A percentile compares a stretch with the other conserved stretches of the same genome.
Conservation (phyloP, 495 filamentous ascomycete genomes). For the Aspergillus saccharolyticus region DNA sequence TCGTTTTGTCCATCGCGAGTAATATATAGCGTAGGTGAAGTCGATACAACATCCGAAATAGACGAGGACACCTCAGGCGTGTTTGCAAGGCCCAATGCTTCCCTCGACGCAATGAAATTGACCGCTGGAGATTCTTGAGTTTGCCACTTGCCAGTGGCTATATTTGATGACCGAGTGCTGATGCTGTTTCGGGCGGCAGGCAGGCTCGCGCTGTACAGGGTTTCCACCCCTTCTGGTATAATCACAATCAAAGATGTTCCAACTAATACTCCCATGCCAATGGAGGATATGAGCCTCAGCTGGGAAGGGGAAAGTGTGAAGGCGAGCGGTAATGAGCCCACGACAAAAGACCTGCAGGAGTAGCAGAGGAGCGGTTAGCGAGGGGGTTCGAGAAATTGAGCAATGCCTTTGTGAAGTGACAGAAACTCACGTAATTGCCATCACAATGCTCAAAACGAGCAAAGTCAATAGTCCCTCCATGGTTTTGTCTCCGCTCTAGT, state of each 20-base stretch:
- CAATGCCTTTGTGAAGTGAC: not conserved
- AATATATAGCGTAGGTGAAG: constrained; percentile 6
- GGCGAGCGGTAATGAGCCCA: constrained; percentile 86
- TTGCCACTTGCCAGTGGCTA: constrained; percentile 29
- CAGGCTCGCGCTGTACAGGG: constrained; percentile 63
- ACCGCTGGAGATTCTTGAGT: constrained; percentile 22
- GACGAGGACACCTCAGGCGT: constrained; percentile 16
- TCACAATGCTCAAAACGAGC: constrained; percentile 79
- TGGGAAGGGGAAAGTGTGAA: constrained; percentile 87
- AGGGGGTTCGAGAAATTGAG: not conserved
- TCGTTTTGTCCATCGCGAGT: constrained; percentile 8
- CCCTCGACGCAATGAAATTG: constrained; percentile 8
- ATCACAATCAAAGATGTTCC: constrained; percentile 95
- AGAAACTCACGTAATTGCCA: constrained; percentile 81
- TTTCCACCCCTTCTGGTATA: constrained; percentile 94
- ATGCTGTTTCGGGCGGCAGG: constrained; percentile 27
- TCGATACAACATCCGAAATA: constrained; percentile 6
- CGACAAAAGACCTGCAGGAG: constrained; percentile 76
- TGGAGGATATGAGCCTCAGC: constrained; percentile 80
- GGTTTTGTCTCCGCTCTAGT: constrained; percentile 25
- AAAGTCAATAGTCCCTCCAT: constrained; percentile 85
- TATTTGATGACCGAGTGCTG: constrained; percentile 22
- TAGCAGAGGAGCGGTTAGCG: constrained; percentile 22
- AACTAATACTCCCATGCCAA: constrained; percentile 91
- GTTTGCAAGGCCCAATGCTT: not conserved